Base-by-base conservation (phyloP, 2,329 filamentous ascomycete genomes). In the Dendrostoma leiphaemia region DNA sequence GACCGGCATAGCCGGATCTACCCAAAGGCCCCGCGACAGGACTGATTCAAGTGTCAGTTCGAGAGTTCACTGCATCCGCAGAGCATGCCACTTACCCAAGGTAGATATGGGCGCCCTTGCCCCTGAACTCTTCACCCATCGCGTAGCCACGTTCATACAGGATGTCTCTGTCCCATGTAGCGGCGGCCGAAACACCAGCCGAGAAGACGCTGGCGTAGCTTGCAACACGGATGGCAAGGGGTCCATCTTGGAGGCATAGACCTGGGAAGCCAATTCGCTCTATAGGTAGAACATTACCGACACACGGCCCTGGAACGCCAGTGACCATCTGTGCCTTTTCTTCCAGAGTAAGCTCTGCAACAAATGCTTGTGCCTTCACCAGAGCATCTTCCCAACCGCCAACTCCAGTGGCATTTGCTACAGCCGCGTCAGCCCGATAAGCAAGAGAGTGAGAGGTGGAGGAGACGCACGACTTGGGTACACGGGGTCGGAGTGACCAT, bases 101-200 rank as follows among this genome's bases (percentile, higher is more conserved):
- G 58, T 86, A 80, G 23, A 92, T 78, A 65, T 94, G 88, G 35
- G 90, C 78, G 58, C 90, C 90, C 72, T 94, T 95, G 59, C 73
- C 85, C 56, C 81, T 83, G 63, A 88, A 84, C 67, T 95, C 90
- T 9, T 66, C 62, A 12, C 77, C 79, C 70, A 82, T 74, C 51
- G 73, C 69, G 53, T 70, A 65, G 19, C 76, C 79, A 51, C 79
- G 70, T 28, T 73, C 69, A 54, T 74, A 73, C 66, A 86, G 81
- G 38, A 89, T 76, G 19, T 75, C 76, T 56, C 82, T 82, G 66
- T 89, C 84, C 80, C 85, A 91, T 12, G 88, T 87, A 6, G 86
- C 84, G 29, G 85, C 88, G 41, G 86, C 79, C 45, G 85, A 86
- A 55, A 88, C 77, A 51, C 86, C 86, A n/a, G 85, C 82, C 2